phyloP scores from a whole-genome alignment of 139 green algal genomes.

The Chlorokybus atmophyticus region DNA sequence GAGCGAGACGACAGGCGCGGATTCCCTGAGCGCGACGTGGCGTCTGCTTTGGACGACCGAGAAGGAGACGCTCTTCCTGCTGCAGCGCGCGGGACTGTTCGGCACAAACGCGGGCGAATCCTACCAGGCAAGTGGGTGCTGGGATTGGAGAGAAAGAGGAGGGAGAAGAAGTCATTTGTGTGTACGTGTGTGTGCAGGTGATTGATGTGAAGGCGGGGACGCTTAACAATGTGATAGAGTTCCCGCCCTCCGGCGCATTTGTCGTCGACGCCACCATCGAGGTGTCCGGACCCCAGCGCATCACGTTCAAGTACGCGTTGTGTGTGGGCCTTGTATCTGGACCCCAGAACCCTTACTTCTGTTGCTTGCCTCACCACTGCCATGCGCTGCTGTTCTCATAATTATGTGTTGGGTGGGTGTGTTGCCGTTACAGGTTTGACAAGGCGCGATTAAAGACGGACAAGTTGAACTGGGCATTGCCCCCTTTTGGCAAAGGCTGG shows the following conservation, averaged over 20 bases:
- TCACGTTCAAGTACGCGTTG: conserved; percentile 20
- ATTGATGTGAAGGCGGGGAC: conserved; percentile 47
- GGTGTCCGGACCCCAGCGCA: conserved; percentile 17
- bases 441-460: conserved; percentile 7
- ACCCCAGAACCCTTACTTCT: neutral
- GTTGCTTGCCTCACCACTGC: conserved; percentile 1
- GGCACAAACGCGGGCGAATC: conserved; percentile 58
- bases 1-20: neutral
- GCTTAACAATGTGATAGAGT: conserved; percentile 79
- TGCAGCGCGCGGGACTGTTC: conserved; percentile 62
- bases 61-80: conserved; percentile 69
- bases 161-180: too few relatives aligned
- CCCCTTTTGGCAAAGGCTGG: conserved; percentile 22
- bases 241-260: conserved; percentile 68
- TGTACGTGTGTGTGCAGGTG: too few relatives aligned
- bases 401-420: neutral
- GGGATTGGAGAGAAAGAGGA: too few relatives aligned
- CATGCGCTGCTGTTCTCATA: neutral
- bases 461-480: conserved; percentile 1
- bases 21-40: conserved; percentile 47
- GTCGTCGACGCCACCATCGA: conserved; percentile 51
- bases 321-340: neutral
- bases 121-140: conserved; percentile 60
- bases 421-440: conserved; percentile 16
- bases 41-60: conserved; percentile 72